phyloP scores from a whole-genome alignment of 2,329 filamentous ascomycete species.

The Didymella pinodella region DNA sequence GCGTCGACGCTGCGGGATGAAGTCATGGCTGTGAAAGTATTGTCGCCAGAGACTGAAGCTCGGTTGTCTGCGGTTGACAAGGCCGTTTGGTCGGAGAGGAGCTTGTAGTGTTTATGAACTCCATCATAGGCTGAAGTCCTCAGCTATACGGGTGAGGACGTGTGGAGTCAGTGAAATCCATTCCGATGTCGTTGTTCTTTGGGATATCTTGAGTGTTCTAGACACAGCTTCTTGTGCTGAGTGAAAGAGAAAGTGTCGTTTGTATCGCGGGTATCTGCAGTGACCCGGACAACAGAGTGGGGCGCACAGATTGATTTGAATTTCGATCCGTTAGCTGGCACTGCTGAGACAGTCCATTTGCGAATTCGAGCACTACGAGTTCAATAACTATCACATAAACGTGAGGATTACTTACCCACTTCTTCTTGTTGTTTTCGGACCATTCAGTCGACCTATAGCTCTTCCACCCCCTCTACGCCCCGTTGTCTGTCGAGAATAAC shows the following conservation, averaged over 20 bases:
- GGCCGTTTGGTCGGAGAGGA: not conserved
- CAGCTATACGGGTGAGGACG: not conserved
- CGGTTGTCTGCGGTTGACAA: not conserved
- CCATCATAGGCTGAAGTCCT: not conserved
- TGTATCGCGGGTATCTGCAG: not conserved
- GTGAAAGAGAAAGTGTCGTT: not conserved
- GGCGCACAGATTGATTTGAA: not conserved
- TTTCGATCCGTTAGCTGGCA: not conserved
- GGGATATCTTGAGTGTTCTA: not conserved
- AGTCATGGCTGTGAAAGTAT: not conserved
- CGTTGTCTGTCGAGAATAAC: conserved; percentile 60
- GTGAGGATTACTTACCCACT: not conserved
- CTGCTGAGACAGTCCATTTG: not conserved
- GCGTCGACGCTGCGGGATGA: not conserved
- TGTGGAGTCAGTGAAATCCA: not conserved
- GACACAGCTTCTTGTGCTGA: not conserved
- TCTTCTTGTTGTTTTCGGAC: not conserved
- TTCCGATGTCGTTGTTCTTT: not conserved
- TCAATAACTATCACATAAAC: not conserved
- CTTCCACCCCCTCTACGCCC: conserved; percentile 50
- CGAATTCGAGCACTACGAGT: not conserved
- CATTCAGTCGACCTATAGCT: conserved; percentile 24
- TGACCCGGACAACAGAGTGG: not conserved
- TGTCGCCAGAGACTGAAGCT: not conserved
- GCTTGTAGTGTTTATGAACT: not conserved